Evolutionary conservation across 257 asterid genomes (phyloP), one percentile per base, ranked within the genome.

Genomic region (Schizonepeta tenuifolia): DNA sequence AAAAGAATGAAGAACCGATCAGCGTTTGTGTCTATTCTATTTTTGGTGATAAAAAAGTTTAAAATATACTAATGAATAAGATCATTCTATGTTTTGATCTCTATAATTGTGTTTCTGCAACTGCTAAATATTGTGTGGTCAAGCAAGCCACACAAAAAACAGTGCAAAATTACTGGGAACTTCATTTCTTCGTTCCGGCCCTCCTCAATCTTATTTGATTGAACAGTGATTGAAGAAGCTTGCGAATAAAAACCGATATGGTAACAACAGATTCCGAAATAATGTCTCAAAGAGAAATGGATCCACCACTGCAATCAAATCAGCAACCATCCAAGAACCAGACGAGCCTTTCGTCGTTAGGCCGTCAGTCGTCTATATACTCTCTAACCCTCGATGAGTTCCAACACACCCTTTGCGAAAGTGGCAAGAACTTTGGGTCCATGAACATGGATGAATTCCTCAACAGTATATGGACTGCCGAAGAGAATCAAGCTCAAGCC

Each of bases 381-480:
- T 90, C 96, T 0, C 97, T 90, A 41, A 93, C 98, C 0, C 90
- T 93, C 2, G 97, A 90, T 0, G 97, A 90, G 72, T 88, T 93
- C 57, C 98, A 93, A 55, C 82, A 83, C 70, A 86, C 92, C 0
- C 76, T 92, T 0, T 77, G 82, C 14, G 97, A 84, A 40, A 75
- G 83, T 1, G 97, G 96, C 60, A 93, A 88, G 89, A 86, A 84
- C 38, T 88, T 90, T 9, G 93, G 97, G 11, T 93, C 98, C 0
- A 90, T 93, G 97, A 93, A 90, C 77, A 92, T 92, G 98, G 98
- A 92, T 13, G 98, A 92, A 59, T 92, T 92, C 81, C 88, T 92
- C 75, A 93, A 87, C 78, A 90, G 91, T 84, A 88, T 90, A 66
- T 93, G 97, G 96, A 88, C 87, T 0, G 97, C 97, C 1, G 97